Conservation (phyloP, 495 filamentous ascomycete species). For the Cladorrhinum samala region DNA sequence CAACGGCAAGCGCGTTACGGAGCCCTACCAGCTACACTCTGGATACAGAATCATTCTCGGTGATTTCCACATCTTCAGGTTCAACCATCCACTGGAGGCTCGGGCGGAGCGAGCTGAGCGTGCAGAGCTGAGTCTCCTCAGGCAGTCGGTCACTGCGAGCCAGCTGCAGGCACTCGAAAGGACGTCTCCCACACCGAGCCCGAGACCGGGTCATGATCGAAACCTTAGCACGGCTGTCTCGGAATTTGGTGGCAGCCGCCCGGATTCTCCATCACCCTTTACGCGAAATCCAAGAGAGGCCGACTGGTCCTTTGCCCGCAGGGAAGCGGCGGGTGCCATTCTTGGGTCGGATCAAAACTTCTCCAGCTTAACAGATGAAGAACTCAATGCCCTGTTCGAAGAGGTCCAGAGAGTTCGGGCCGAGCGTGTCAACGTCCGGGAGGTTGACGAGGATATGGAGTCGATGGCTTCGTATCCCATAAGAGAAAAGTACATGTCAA, state of each 20-base stretch:
- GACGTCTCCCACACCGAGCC: constrained; percentile 49
- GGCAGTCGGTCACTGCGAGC: constrained; percentile 80
- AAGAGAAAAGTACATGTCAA: constrained; percentile 94
- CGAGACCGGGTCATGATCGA: constrained; percentile 69
- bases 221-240: constrained; percentile 65
- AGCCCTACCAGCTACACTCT: constrained; percentile 77
- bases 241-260: constrained; percentile 60
- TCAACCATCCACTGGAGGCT: constrained; percentile 96
- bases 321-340: constrained; percentile 85
- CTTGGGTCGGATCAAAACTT: constrained; percentile 92
- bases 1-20: constrained; percentile 81
- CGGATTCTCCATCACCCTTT: constrained; percentile 71
- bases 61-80: constrained; percentile 98
- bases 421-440: constrained; percentile 66
- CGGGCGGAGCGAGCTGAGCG: constrained; percentile 80
- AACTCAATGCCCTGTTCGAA: constrained; percentile 89
- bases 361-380: constrained; percentile 81
- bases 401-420: constrained; percentile 86
- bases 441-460: constrained; percentile 82
- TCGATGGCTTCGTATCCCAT: constrained; percentile 82
- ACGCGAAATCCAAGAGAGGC: constrained; percentile 67
- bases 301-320: constrained; percentile 91
- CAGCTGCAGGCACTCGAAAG: constrained; percentile 55
- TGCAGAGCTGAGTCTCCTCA: constrained; percentile 60
- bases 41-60: constrained; percentile 93